A percentile compares a stretch with the other conserved stretches of the same genome.
Conservation (phyloP, 2,329 filamentous ascomycete species). For the Penicillium occitanis region DNA sequence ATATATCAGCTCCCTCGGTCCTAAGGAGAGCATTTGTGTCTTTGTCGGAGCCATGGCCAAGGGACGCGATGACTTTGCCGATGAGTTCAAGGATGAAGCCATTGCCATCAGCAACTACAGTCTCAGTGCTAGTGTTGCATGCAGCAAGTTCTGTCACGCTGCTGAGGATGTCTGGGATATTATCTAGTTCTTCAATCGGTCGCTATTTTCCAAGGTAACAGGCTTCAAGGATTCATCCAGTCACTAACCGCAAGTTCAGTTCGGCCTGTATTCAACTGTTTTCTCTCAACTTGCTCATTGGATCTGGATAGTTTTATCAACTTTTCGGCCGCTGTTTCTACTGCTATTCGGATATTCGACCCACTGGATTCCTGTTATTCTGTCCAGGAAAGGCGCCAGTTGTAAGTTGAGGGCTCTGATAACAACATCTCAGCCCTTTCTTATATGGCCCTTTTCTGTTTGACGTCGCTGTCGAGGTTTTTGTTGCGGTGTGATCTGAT, state of each 20-base stretch:
- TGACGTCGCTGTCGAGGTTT: constrained; percentile 34
- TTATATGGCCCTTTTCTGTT: constrained; percentile 31
- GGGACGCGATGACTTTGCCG: constrained; percentile 91
- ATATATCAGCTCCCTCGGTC: constrained; percentile 75
- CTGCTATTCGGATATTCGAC: not conserved
- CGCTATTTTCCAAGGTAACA: constrained; percentile 29
- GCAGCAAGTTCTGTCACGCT: constrained; percentile 99
- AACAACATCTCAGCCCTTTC: constrained; percentile 67
- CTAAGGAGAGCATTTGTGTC: constrained; percentile 92
- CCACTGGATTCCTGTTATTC: not conserved
- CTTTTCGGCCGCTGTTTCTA: constrained; percentile 2
- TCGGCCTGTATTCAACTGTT: not conserved
- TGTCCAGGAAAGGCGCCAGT: constrained; percentile 31
- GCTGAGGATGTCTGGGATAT: constrained; percentile 96
- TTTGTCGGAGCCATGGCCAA: constrained; percentile 99
- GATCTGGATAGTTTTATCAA: constrained; percentile 4
- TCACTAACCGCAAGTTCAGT: constrained; percentile 23
- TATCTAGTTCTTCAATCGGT: constrained; percentile 57
- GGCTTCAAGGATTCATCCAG: constrained; percentile 27
- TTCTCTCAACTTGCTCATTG: not conserved
- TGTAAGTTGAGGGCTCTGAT: constrained; percentile 54
- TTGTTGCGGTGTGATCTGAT: constrained; percentile 61
- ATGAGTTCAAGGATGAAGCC: constrained; percentile 90
- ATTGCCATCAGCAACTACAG: constrained; percentile 99
- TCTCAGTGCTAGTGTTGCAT: constrained; percentile 93